These are phyloP conservation scores for Thielaviopsis euricoi DNA, from an alignment of 2,329 filamentous ascomycete genomes.

Conservation along the genomic window DNA sequence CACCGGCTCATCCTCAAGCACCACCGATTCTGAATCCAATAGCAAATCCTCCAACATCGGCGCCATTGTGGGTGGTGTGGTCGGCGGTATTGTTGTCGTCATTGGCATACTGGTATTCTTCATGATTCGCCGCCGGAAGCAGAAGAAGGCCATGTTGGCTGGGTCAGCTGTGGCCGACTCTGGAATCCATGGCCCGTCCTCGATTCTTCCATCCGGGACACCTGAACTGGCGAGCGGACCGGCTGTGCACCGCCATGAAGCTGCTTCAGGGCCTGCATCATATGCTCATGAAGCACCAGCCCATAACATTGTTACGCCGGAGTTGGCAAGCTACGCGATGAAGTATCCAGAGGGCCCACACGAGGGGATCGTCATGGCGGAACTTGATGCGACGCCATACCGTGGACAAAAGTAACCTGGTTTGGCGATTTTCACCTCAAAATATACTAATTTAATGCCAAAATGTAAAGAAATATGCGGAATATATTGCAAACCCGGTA, in stretches of 20 bases:
- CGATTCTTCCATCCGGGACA: slow-evolving; percentile 3
- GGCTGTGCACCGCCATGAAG: neutral
- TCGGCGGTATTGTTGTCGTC: slow-evolving; percentile 16
- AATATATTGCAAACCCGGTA: too few species aligned
- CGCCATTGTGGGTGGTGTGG: slow-evolving; percentile 21
- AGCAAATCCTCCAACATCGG: slow-evolving; percentile 16
- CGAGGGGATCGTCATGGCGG: neutral
- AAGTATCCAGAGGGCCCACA: neutral
- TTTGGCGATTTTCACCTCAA: neutral
- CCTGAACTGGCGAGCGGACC: neutral
- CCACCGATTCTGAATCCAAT: slow-evolving; percentile 7
- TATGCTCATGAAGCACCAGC: neutral
- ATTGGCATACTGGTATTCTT: slow-evolving; percentile 19
- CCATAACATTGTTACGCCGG: neutral
- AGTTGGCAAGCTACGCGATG: neutral
- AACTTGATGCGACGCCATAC: neutral
- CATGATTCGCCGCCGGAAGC: slow-evolving; percentile 3
- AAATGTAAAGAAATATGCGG: too few species aligned
- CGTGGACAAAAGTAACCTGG: neutral
- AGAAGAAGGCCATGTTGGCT: neutral
- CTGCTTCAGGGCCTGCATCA: neutral
- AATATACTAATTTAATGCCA: too few species aligned
- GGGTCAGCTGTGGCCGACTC: neutral
- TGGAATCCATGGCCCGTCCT: neutral
- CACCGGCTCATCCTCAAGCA: neutral